Evolutionary conservation across 208 protist species (phyloP), one percentile per base, ranked within the genome.

Genomic region (Eutreptiella sp.): DNA sequence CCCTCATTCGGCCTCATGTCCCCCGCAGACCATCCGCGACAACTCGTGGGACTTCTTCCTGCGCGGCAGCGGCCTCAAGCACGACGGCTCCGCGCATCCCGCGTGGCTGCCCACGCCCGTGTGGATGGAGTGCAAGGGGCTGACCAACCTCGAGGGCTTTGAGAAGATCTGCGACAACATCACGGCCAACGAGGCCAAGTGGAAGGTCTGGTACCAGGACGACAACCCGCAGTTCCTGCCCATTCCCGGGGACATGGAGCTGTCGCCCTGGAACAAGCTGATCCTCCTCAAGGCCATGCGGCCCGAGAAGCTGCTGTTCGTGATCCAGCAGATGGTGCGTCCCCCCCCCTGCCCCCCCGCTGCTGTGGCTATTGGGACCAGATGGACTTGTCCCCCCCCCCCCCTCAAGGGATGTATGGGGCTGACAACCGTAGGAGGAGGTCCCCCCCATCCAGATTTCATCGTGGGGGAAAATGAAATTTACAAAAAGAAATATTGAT

Each of bases 111-210:
- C 72, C 14, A 68, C 84, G 23, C 35, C 73, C 32, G 38, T 67
- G 27, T 99, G 96, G 95, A 84, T 87, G 43, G 80, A 96, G 62
- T 65, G 97, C 21, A 70, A 79, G 29, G 77, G 79, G 26, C 77
- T 99, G 14, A 63, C 70, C 23, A 62, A 57, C n/a, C 61, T 97
- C 4, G 81, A 81, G 1, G 54, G 69, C 14, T 96, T 98, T 68
- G 48, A 65, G 4, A 67, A 68, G 7, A 73, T 99, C 24, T 83
- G 83, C 7, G 70, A 89, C 26, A 61, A 79, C n/a, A 80, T 99
- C 34, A 79, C 81, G 39, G 66, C 78, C 27, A 53, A 88, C 50
- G 73, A 88, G 36, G 50, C 41, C 3, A 79, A 84, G n/a, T 93
- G 89, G 77, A 64, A 76, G 26, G 67, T 50, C 52, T 97, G 89